Percentiles rank a stretch among this genome's conserved stretches.
Conservation (phyloP, 139 green algal genomes). For the Diplosphaera chodatii region DNA sequence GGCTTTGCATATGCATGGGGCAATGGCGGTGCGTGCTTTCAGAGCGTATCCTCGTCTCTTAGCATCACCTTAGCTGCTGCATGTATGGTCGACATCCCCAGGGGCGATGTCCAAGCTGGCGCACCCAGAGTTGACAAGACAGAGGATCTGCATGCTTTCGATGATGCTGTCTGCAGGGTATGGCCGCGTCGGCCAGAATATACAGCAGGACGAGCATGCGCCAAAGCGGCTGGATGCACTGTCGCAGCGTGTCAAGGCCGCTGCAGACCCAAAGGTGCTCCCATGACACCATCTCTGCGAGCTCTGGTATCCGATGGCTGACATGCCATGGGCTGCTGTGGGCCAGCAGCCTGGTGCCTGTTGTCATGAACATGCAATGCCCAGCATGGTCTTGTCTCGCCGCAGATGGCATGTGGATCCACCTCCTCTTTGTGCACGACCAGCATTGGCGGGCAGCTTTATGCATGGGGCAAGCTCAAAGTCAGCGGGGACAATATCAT, state of each 20-base stretch:
- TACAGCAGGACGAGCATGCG: constrained; percentile 76
- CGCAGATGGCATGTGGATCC: constrained; percentile 38
- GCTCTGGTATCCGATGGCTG: too few relatives aligned
- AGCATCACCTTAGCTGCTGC: too few relatives aligned
- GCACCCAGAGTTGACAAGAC: too few relatives aligned
- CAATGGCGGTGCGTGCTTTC: background rate
- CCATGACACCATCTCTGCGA: too few relatives aligned
- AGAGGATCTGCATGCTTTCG: too few relatives aligned
- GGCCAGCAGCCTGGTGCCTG: too few relatives aligned
- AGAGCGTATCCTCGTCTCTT: too few relatives aligned
- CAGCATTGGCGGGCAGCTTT: constrained; percentile 70
- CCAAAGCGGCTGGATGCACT: constrained; percentile 68
- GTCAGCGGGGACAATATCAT: constrained; percentile 80
- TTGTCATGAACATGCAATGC: too few relatives aligned
- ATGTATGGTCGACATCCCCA: too few relatives aligned
- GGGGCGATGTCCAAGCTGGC: too few relatives aligned
- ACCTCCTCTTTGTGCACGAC: constrained; percentile 62
- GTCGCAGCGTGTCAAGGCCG: constrained; percentile 36
- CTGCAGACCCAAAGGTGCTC: background rate
- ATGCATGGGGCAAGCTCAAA: constrained; percentile 82
- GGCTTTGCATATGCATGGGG: constrained; percentile 76
- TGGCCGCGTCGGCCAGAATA: constrained; percentile 83
- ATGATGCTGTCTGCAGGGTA: constrained; percentile 47
- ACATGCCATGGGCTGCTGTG: too few relatives aligned
- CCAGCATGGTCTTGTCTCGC: background rate